phyloP scores from a whole-genome alignment of 306 rosid genomes.

The Cicer judaicum region DNA sequence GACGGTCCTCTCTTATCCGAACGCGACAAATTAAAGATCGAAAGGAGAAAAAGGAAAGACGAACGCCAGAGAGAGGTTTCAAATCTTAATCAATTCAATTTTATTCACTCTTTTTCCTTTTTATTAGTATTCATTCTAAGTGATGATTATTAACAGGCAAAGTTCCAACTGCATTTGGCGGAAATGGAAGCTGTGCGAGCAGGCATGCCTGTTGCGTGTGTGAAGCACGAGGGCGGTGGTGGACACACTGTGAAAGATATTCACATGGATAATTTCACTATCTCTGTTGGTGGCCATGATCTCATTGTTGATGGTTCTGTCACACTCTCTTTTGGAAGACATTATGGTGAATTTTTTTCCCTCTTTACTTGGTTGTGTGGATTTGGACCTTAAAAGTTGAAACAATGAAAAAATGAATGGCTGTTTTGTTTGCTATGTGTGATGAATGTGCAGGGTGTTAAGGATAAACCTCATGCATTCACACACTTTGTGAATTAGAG shows the following conservation, averaged over 20 bases:
- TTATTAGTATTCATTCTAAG: neutral
- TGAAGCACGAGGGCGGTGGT: constrained; percentile 68
- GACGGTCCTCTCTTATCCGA: constrained; percentile 91
- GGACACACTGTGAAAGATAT: constrained; percentile 89
- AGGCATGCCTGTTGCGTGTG: constrained; percentile 89
- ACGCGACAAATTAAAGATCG: constrained; percentile 80
- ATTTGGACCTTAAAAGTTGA: neutral
- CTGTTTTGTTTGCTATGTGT: neutral
- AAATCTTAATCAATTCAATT: neutral
- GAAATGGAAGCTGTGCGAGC: constrained; percentile 96
- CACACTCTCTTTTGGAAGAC: constrained; percentile 93
- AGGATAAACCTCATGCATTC: too few species aligned
- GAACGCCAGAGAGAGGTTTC: constrained; percentile 96
- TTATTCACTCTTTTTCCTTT: neutral
- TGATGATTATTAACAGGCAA: constrained; percentile 56
- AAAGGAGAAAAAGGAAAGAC: constrained; percentile 87
- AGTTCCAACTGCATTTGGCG: constrained; percentile 82
- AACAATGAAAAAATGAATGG: neutral
- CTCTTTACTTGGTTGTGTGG: neutral
- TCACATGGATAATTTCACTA: constrained; percentile 82
- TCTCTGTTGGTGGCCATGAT: constrained; percentile 98
- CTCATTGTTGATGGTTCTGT: constrained; percentile 89
- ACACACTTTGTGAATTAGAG: neutral
- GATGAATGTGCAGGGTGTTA: constrained; percentile 34
- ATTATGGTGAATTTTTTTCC: constrained; percentile 69